Evolutionary conservation across 108 stramenopile genomes (phyloP).

Genomic region (Skeletonema grethae): DNA sequence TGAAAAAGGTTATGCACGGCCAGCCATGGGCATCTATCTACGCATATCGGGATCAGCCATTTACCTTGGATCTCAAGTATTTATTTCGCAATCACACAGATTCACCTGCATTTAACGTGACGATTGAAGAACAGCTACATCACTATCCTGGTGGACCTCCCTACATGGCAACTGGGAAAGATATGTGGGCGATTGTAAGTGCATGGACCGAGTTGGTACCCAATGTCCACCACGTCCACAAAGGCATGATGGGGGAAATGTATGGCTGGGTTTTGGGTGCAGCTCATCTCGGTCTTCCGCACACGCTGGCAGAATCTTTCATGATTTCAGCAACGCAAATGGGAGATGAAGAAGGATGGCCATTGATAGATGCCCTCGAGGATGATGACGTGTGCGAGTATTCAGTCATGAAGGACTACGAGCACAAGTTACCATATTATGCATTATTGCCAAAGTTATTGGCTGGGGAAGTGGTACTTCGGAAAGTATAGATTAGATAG

Average conservation of each 20-base stretch:
- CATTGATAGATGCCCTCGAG: constrained; percentile 48
- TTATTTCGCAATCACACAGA: constrained; percentile 40
- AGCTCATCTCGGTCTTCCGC: constrained; percentile 69
- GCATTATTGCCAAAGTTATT: constrained; percentile 65
- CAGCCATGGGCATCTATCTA: constrained; percentile 89
- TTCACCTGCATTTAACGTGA: constrained; percentile 53
- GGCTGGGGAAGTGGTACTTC: constrained; percentile 66
- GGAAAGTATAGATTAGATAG: constrained; percentile 77
- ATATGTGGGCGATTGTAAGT: constrained; percentile 67
- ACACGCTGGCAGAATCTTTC: constrained; percentile 63
- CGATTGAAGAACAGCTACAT: constrained; percentile 21
- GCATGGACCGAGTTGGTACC: constrained; percentile 73
- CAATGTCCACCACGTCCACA: constrained; percentile 65
- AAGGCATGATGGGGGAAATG: constrained; percentile 89
- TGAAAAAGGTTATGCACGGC: constrained; percentile 75
- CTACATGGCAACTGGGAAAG: constrained; percentile 73
- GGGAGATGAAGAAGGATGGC: constrained; percentile 65
- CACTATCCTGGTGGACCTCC: constrained; percentile 83
- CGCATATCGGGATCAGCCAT: constrained; percentile 76
- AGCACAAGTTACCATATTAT: constrained; percentile 47
- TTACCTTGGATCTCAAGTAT: constrained; percentile 67
- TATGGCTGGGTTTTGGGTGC: constrained; percentile 88
- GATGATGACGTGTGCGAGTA: constrained; percentile 55
- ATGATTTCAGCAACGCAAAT: constrained; percentile 68
- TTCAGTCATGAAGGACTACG: constrained; percentile 31